phyloP scores from a whole-genome alignment of 2,329 filamentous ascomycete genomes.

The Cryphonectria carpinicola region DNA sequence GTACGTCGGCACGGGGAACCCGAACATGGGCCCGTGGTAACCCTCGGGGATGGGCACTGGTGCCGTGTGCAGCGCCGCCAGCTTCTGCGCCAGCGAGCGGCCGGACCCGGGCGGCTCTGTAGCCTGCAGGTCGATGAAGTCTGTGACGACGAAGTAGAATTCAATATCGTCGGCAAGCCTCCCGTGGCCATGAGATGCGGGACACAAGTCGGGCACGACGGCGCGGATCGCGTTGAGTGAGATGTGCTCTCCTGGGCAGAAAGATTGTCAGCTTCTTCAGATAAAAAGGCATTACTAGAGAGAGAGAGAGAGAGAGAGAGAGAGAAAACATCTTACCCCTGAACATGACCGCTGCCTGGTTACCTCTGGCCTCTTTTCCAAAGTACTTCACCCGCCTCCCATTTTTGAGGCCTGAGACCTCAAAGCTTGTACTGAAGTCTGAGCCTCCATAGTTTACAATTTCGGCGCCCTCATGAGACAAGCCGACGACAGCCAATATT shows the following conservation, averaged over 20 bases:
- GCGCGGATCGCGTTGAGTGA: slow-evolving; percentile 82
- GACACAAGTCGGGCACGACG: slow-evolving; percentile 75
- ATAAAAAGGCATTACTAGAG: neutral
- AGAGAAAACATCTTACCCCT: slow-evolving; percentile 45
- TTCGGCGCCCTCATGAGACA: slow-evolving; percentile 56
- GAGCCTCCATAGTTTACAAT: slow-evolving; percentile 67
- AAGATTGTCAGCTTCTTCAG: slow-evolving; percentile 34
- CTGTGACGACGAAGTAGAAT: slow-evolving; percentile 68
- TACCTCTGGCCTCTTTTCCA: slow-evolving; percentile 70
- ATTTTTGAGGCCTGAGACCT: slow-evolving; percentile 34
- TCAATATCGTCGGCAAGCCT: slow-evolving; percentile 55
- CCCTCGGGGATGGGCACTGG: slow-evolving; percentile 68
- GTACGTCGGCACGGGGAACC: slow-evolving; percentile 83
- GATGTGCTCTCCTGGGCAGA: slow-evolving; percentile 70
- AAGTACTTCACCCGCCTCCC: slow-evolving; percentile 56
- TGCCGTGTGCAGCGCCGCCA: slow-evolving; percentile 78
- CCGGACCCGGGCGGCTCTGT: slow-evolving; percentile 49
- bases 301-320: no score
- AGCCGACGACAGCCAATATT: slow-evolving; percentile 62
- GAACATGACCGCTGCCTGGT: slow-evolving; percentile 70
- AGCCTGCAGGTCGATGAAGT: slow-evolving; percentile 72
- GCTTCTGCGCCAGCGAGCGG: slow-evolving; percentile 70
- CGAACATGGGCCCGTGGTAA: slow-evolving; percentile 67
- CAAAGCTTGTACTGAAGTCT: slow-evolving; percentile 68
- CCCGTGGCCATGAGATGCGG: slow-evolving; percentile 75